Evolutionary conservation across 192 early-diverging fungal species (phyloP), one percentile per base, ranked within the genome.

Genomic region (Thoreauomyces humboldtii): DNA sequence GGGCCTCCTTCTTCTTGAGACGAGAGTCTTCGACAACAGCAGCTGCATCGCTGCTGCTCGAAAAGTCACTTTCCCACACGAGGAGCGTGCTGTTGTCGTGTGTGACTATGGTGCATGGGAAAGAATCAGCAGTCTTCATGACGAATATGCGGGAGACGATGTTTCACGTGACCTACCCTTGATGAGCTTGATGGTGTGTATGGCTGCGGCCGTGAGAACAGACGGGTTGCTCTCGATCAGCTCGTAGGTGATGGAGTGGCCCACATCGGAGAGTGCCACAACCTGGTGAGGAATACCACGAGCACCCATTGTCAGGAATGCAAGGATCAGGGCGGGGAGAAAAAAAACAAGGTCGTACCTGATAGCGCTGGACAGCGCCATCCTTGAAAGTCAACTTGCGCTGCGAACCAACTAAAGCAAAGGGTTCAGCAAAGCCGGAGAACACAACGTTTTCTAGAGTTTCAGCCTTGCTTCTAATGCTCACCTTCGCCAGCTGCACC

Each of bases 321-420:
- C 9, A 17, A 41, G 7, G 38, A 17, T 7, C 38, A 41, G 9
- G 38, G 17, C 9, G 38, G 38, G 9, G 38, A 41, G n/a, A n/a
- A n/a, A n/a, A n/a, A n/a, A n/a, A n/a, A n/a, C n/a, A n/a, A n/a
- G n/a, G n/a, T 17, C 38, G 9, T 41, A 57, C 60, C 55, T 44
- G 61, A 42, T 42, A 77, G 38, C 59, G 70, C 59, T 77, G 76
- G 29, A 77, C 73, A 19, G 76, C 59, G 17, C 76, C 76, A 42
- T 77, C 76, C 42, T 77, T 77, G 59, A 77, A 77, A 29, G 72
- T 73, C 25, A 77, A 50, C 44, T 67, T 67, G 34, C 76, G 68
- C 21, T 70, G 27, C 9, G 73, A 76, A 7, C 76, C 76, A 37
- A 77, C 76, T 52, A 15, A 19, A 2, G 31, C 25, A 46, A 46